phyloP scores from a whole-genome alignment of 129 eudicot species.

The Rutidosis leptorrhynchoides region DNA sequence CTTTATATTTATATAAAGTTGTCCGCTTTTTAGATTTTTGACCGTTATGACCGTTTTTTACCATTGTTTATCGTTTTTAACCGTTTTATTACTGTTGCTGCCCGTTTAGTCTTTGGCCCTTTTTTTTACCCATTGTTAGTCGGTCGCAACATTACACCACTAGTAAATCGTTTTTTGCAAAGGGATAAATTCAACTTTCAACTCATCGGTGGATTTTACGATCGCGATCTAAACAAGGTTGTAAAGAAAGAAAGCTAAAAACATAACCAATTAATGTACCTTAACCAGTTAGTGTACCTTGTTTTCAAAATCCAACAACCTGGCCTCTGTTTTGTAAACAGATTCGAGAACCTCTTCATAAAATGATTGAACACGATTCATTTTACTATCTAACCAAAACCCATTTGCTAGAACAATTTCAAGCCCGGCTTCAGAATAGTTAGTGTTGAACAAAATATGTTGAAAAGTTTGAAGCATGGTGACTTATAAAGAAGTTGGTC shows the following conservation, averaged over 20 bases:
- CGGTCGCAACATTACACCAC: no score
- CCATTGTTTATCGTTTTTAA: no score
- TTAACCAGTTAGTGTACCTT: background rate
- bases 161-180: no score
- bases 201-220: no score
- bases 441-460: background rate
- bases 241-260: background rate
- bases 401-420: background rate
- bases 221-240: background rate
- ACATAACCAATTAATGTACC: background rate
- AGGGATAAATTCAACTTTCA: no score
- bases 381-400: background rate
- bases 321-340: background rate
- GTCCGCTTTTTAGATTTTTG: no score
- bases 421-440: background rate
- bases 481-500: background rate
- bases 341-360: background rate
- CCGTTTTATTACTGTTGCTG: no score
- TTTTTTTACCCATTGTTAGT: no score
- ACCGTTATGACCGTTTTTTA: no score
- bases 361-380: background rate
- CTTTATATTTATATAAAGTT: no score
- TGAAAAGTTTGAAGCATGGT: background rate
- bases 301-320: background rate
- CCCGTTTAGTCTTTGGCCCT: no score